Conservation (phyloP, 768 basidiomycete species). For the Termitomyces sp. region DNA sequence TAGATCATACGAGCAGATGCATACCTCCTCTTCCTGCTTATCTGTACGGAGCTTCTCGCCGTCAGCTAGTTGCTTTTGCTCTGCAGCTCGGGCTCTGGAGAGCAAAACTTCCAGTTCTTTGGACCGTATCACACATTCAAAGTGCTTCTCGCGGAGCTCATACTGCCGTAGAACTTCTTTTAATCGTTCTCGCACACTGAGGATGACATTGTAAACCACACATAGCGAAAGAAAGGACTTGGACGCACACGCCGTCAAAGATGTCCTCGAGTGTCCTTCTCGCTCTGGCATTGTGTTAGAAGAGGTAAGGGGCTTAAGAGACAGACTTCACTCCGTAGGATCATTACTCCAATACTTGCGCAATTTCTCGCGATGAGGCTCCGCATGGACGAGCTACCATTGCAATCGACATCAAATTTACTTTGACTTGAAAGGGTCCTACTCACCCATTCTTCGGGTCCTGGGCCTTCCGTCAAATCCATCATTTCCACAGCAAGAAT, state of each 20-base stretch:
- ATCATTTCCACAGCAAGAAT: conserved; percentile 86
- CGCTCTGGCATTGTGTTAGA: conserved; percentile 41
- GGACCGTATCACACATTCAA: conserved; percentile 87
- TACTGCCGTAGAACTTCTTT: conserved; percentile 86
- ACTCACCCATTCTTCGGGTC: conserved; percentile 59
- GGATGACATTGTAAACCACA: conserved; percentile 1
- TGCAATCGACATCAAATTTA: not conserved
- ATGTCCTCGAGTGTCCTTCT: conserved; percentile 73
- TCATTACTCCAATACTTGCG: conserved; percentile 80
- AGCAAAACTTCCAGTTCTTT: conserved; percentile 88
- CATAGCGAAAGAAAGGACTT: not conserved
- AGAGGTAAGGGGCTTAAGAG: not conserved
- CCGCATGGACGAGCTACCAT: conserved; percentile 56
- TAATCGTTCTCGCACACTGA: conserved; percentile 77
- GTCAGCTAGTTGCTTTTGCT: conserved; percentile 79
- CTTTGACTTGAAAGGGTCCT: not conserved
- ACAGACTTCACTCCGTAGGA: conserved; percentile 56
- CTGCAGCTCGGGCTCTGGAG: conserved; percentile 81
- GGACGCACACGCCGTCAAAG: conserved; percentile 76
- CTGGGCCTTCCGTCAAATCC: conserved; percentile 75
- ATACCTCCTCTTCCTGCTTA: conserved; percentile 71
- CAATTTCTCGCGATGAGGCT: conserved; percentile 61
- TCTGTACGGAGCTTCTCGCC: conserved; percentile 65
- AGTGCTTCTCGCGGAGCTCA: conserved; percentile 86
- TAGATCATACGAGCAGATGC: conserved; percentile 19